Percentiles rank a stretch among this genome's conserved stretches.
phyloP scores from a whole-genome alignment of 2,329 filamentous ascomycete species.

The Venturia effusa region DNA sequence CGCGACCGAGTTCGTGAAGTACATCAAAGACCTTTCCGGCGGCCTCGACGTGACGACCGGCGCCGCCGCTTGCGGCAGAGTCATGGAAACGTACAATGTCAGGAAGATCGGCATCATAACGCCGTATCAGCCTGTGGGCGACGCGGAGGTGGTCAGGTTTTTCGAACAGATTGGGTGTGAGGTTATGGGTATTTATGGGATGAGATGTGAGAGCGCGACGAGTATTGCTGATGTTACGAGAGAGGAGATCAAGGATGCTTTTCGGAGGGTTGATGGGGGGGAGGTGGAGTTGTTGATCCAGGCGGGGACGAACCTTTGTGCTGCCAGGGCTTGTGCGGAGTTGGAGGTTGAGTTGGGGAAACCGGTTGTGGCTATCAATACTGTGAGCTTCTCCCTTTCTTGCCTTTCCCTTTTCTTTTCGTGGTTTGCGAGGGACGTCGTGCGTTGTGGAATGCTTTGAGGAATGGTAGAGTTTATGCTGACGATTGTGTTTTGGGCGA shows the following conservation, averaged over 20 bases:
- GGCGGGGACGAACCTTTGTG: slow-evolving; percentile 17
- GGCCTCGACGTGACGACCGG: slow-evolving; percentile 22
- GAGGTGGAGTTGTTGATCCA: slow-evolving; percentile 16
- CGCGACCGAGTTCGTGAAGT: slow-evolving; percentile 20
- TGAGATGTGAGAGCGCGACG: slow-evolving; percentile 17
- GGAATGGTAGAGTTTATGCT: neutral
- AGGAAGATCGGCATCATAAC: slow-evolving; percentile 24
- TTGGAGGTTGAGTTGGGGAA: slow-evolving; percentile 17
- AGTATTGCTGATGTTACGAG: slow-evolving; percentile 9
- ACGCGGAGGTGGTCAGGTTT: slow-evolving; percentile 23
- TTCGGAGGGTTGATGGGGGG: slow-evolving; percentile 15
- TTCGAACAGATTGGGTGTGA: slow-evolving; percentile 22
- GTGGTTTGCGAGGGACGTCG: no score
- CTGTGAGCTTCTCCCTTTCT: slow-evolving; percentile 13
- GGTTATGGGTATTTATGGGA: slow-evolving; percentile 19
- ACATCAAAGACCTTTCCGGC: slow-evolving; percentile 21
- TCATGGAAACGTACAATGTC: slow-evolving; percentile 19
- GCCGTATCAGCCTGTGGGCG: slow-evolving; percentile 22
- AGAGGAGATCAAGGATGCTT: slow-evolving; percentile 12
- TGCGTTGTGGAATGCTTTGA: no score
- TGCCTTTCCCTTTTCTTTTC: neutral
- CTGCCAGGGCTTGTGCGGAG: slow-evolving; percentile 15
- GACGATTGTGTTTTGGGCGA: neutral
- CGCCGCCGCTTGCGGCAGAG: slow-evolving; percentile 21
- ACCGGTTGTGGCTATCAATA: slow-evolving; percentile 17